Evolutionary conservation across 495 filamentous ascomycete species (phyloP), one percentile per base, ranked within the genome.

Genomic region (Lasiosphaeria hispida): DNA sequence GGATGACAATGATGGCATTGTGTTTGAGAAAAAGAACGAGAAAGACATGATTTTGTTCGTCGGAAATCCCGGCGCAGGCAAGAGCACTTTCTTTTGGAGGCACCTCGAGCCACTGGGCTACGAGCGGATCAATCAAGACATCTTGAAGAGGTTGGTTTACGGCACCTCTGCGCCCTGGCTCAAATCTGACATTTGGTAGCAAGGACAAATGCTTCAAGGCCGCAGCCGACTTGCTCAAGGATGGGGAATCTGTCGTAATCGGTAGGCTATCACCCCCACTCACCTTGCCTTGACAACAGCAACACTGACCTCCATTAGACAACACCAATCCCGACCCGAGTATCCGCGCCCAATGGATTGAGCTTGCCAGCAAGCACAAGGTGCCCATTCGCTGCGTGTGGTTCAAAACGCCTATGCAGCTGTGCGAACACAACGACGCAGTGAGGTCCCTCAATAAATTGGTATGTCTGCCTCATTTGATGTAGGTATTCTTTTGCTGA

Each of bases 391-490:
- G 95, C 30, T 95, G 93, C 64, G 73, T 97, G 4, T 87, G 89
- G 63, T 96, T 98, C 72, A 88, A 87, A 47, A 84, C 90, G 13
- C 72, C 84, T 1, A 65, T 83, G 9, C 80, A 81, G 38, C 62
- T 97, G 4, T 96, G 92, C 72, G 83, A 88, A 68, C 94, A 98
- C 72, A 97, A 98, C 66, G 88, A 94, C 66, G 84, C 85, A 0
- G 91, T 95, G 34, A 82, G 94, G 62, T 85, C 90, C 0, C 74
- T 93, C 50, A 91, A 90, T 60, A 75, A 78, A 23, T 54, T 63
- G 30, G 70, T 81, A 55, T 63, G 80, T 73, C 62, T 67, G 65
- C 60, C 39, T 47, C 34, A 44, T 43, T 43, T 34, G n/a, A 53
- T 45, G 33, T 39, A 44, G 42, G n/a, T 33, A 23, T 33, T 13